These are phyloP conservation scores for Mycena kentingensis DNA, from an alignment of 768 basidiomycete genomes.

Conservation along the genomic window DNA sequence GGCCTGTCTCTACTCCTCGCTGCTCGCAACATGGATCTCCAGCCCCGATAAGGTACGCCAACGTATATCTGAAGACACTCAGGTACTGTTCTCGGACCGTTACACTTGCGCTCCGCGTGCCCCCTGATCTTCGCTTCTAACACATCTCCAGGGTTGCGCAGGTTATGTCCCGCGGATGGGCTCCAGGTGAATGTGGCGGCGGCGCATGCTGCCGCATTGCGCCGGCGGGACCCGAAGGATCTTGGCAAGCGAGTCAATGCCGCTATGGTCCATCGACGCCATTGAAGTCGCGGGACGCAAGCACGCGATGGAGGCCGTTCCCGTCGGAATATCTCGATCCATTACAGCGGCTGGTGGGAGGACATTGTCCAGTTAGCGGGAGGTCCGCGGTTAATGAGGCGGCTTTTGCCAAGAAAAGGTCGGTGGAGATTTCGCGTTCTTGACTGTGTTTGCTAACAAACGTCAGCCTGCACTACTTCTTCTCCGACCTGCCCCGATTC, in stretches of 20 bases:
- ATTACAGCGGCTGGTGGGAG: constrained; percentile 74
- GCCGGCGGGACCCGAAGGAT: constrained; percentile 2
- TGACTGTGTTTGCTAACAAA: neutral
- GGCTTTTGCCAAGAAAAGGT: constrained; percentile 91
- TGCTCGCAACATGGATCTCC: constrained; percentile 82
- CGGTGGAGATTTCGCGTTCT: constrained; percentile 26
- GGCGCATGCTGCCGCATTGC: neutral
- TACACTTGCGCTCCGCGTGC: too few relatives aligned
- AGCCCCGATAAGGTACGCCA: constrained; percentile 61
- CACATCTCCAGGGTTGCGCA: neutral
- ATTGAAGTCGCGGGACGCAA: constrained; percentile 67
- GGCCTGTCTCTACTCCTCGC: constrained; percentile 84
- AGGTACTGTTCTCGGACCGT: neutral
- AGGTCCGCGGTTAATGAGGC: constrained; percentile 88
- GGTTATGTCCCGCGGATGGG: constrained; percentile 1
- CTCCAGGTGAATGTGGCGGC: neutral
- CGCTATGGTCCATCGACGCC: constrained; percentile 36
- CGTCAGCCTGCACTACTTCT: constrained; percentile 72
- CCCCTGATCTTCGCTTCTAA: neutral
- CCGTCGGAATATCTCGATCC: constrained; percentile 68
- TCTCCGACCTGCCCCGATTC: constrained; percentile 72
- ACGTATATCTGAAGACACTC: neutral
- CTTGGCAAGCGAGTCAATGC: neutral
- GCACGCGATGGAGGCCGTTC: constrained; percentile 77
- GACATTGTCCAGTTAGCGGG: constrained; percentile 70